Conservation (phyloP, 495 filamentous ascomycete species). For the Elasticomyces elasticus region DNA sequence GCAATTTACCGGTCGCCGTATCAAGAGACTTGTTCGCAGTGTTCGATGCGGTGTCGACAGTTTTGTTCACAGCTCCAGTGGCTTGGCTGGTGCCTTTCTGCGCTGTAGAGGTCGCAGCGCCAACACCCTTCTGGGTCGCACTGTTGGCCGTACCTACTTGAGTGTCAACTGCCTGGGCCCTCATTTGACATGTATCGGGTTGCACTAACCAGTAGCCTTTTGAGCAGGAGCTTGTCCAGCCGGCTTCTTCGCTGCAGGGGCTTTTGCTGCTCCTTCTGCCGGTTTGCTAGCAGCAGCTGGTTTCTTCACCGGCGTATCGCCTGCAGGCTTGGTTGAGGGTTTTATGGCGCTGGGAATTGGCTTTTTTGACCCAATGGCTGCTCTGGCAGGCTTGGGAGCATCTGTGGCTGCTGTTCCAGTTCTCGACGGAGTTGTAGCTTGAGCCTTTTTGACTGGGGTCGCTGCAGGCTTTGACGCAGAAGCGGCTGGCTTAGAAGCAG, state of each 20-base stretch:
- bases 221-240: slow-evolving; percentile 5
- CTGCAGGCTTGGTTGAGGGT: not conserved
- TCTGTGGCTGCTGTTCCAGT: not conserved
- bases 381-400: not conserved
- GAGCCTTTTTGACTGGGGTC: not conserved
- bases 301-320: not conserved
- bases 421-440: not conserved
- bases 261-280: slow-evolving; percentile 1
- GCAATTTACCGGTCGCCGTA: slow-evolving; percentile 17
- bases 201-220: slow-evolving; percentile 1
- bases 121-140: slow-evolving; percentile 1
- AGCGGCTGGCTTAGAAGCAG: not conserved
- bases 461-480: not conserved
- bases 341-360: slow-evolving; percentile 3
- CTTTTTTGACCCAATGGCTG: slow-evolving; percentile 1
- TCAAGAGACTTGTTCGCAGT: slow-evolving; percentile 14
- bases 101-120: slow-evolving; percentile 1
- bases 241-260: slow-evolving; percentile 7
- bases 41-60: slow-evolving; percentile 7
- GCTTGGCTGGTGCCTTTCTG: slow-evolving; percentile 13
- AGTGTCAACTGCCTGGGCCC: not conserved
- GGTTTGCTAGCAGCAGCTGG: slow-evolving; percentile 4
- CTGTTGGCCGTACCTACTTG: not conserved
- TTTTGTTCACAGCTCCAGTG: slow-evolving; percentile 17
- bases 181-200: not conserved